phyloP scores from a whole-genome alignment of 305 asterid species.

The Fraxinus dipetala region DNA sequence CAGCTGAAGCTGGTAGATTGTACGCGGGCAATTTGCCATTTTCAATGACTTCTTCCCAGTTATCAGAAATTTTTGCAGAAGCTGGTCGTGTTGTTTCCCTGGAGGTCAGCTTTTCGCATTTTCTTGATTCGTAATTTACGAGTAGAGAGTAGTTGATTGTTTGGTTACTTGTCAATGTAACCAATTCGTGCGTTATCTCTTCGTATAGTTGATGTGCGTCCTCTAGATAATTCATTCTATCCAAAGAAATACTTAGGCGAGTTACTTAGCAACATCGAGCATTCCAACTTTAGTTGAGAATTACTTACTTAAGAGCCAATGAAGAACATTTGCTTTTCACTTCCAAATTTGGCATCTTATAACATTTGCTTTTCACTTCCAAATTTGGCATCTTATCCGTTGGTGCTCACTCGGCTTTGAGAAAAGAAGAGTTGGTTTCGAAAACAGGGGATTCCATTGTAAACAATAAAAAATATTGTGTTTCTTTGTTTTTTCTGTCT shows the following conservation, averaged over 20 bases:
- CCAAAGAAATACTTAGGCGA: neutral
- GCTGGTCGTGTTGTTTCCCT: slow-evolving; percentile 76
- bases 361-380: neutral
- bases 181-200: neutral
- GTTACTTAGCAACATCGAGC: neutral
- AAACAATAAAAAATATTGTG: neutral
- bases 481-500: neutral
- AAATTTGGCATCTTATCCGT: neutral
- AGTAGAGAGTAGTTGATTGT: neutral
- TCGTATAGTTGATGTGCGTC: neutral
- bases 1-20: slow-evolving; percentile 60
- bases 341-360: neutral
- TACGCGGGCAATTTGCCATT: slow-evolving; percentile 91
- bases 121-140: neutral
- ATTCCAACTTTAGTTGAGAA: neutral
- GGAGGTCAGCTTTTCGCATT: slow-evolving; percentile 48
- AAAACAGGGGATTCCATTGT: neutral
- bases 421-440: neutral
- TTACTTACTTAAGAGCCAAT: neutral
- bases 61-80: slow-evolving; percentile 75
- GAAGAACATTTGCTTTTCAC: neutral
- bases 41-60: slow-evolving; percentile 63
- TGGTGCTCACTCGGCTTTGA: neutral
- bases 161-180: neutral
- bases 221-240: neutral